Conservation (phyloP, 768 basidiomycete genomes). For the Hygrocybe coccinea region DNA sequence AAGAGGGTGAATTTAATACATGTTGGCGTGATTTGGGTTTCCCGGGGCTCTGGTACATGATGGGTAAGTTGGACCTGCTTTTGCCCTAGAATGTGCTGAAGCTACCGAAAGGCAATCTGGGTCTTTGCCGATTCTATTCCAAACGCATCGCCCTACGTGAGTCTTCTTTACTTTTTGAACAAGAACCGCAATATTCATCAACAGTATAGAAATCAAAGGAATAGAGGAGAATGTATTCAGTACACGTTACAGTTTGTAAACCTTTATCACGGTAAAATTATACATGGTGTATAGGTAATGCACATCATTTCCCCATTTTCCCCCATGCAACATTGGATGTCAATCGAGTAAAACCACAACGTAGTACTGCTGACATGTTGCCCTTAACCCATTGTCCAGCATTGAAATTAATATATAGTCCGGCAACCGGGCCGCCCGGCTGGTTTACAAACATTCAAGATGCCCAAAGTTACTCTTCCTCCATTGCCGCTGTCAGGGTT, state of each 20-base stretch:
- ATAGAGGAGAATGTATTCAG: slow-evolving; percentile 50
- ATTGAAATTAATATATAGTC: no score
- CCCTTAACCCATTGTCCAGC: no score
- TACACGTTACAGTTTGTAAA: slow-evolving; percentile 16
- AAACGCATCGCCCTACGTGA: slow-evolving; percentile 63
- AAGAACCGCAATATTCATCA: not conserved
- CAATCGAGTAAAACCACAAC: no score
- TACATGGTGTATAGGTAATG: no score
- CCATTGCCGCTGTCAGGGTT: slow-evolving; percentile 69
- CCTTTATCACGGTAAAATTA: no score
- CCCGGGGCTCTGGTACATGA: slow-evolving; percentile 54
- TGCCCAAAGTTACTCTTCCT: slow-evolving; percentile 61
- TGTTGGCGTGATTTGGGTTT: slow-evolving; percentile 48
- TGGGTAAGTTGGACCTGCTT: slow-evolving; percentile 34
- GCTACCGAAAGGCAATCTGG: slow-evolving; percentile 50
- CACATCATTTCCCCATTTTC: no score
- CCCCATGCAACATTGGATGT: no score
- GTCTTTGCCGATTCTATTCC: slow-evolving; percentile 60
- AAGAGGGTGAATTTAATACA: slow-evolving; percentile 58
- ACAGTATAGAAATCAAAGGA: slow-evolving; percentile 59
- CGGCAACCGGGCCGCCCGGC: no score
- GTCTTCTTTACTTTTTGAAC: slow-evolving; percentile 24
- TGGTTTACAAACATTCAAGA: no score
- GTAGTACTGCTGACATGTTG: no score
- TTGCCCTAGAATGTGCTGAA: no score